Base-by-base conservation (phyloP, 371 early-diverging fungal species). In the Haplosporangium sp. region DNA sequence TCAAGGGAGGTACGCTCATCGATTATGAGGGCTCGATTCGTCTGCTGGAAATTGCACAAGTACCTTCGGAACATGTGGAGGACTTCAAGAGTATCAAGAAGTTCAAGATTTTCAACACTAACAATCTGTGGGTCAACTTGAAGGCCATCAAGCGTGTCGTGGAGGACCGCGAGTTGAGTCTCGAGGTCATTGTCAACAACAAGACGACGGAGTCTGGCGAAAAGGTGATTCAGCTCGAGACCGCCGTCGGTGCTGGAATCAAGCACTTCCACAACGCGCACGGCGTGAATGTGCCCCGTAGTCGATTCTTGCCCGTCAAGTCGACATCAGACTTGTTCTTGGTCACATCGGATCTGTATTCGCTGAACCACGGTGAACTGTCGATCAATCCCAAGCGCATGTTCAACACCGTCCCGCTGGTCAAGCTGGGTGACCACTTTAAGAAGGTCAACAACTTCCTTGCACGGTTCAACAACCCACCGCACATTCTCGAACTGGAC, bases 31-130 rank as follows among this genome's bases (percentile, higher is more conserved):
- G 96, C 29, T 86, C 87, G 51, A 92, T 99, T 65, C 93, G 97
- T 50, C 90, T 99, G 42, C 90, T 99, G 48, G 99, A 99, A 87
- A 98, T 99, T 80, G 99, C 99, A 20, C 99, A 99, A 83, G 99
- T 99, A 8, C 99, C 99, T n/a, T 83, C 90, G 52, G 95, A 95
- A 69, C 95, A 98, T 73, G 95, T 98, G 23, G 97, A 96, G 73
- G 99, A 99, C 75, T 99, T 99, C 86, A 99, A 99, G 82, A 95
- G 96, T 64, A 92, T 99, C 83, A 97, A 98, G 83, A 99, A 99
- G 87, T 99, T 99, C 88, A 97, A 98, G 90, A 99, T 99, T 79
- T 99, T 99, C 90, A 99, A 99, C 91, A 99, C 99, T 67, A 99
- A 99, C 90, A 99, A 99, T 86, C 80, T 99, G 80, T 99, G 99